Evolutionary conservation across 164 flowering plant species (phyloP).

Genomic region (Magnolia changhungtana): DNA sequence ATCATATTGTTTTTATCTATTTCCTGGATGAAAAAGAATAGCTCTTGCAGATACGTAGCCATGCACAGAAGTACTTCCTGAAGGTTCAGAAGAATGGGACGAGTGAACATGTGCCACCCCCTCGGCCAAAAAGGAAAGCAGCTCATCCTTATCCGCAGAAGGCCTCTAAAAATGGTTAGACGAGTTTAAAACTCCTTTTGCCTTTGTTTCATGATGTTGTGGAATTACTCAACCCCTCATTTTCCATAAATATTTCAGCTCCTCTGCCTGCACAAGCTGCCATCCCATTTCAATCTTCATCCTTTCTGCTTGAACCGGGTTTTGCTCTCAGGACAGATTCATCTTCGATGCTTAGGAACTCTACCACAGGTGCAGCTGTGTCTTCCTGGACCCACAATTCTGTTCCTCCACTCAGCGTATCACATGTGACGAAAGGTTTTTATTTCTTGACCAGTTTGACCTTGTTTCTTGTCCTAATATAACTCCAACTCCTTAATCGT

Average conservation of each 20-base stretch:
- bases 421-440: conserved; percentile 45
- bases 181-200: not conserved
- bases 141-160: conserved; percentile 98
- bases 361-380: conserved; percentile 35
- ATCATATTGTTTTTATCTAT: not conserved
- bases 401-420: conserved; percentile 26
- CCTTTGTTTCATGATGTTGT: not conserved
- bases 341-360: conserved; percentile 37
- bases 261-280: conserved; percentile 36
- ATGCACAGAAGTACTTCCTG: conserved; percentile 89
- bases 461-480: not conserved
- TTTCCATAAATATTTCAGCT: conserved; percentile 28
- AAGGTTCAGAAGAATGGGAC: conserved; percentile 92
- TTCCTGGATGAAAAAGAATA: not conserved
- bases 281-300: conserved; percentile 41
- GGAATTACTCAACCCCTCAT: not conserved
- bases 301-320: conserved; percentile 45
- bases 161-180: conserved; percentile 74
- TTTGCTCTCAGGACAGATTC: conserved; percentile 41
- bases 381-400: conserved; percentile 55
- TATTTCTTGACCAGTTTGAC: not conserved
- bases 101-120: conserved; percentile 88
- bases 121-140: conserved; percentile 92
- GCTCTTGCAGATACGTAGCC: conserved; percentile 77
- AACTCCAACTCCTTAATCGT: not conserved